These are phyloP conservation scores for Coemansia sp. DNA, from an alignment of 371 early-diverging fungal species.

Conservation along the genomic window DNA sequence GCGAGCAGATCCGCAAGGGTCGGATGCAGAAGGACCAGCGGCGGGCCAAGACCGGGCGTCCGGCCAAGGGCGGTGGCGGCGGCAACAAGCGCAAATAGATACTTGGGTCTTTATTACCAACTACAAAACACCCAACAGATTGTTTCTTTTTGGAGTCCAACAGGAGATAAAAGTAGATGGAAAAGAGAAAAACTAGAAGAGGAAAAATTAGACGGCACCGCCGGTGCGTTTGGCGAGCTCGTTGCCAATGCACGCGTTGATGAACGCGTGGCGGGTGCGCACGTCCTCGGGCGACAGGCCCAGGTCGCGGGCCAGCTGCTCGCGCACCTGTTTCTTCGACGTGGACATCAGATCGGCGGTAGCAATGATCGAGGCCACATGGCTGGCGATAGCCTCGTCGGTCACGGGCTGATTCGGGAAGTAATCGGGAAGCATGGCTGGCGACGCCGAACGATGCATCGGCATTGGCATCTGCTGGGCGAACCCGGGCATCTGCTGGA, in stretches of 20 bases:
- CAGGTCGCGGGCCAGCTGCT: conserved; percentile 59
- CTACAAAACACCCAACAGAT: too few relatives aligned
- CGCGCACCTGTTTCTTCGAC: conserved; percentile 76
- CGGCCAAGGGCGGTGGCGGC: conserved; percentile 30
- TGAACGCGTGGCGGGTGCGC: conserved; percentile 68
- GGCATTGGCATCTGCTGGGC: neutral
- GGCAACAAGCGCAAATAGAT: conserved; percentile 40
- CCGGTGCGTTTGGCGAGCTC: conserved; percentile 45
- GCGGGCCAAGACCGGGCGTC: conserved; percentile 62
- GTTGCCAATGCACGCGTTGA: conserved; percentile 76
- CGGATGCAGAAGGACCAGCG: conserved; percentile 67
- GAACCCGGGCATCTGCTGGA: conserved; percentile 11
- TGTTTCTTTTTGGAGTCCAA: too few relatives aligned
- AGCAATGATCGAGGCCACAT: conserved; percentile 39
- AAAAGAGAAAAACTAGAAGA: neutral
- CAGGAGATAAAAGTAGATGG: neutral
- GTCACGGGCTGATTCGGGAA: conserved; percentile 20
- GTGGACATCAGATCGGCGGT: conserved; percentile 81
- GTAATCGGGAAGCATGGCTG: conserved; percentile 36
- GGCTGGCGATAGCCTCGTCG: conserved; percentile 37
- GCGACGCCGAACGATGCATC: conserved; percentile 33
- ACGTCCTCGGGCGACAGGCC: conserved; percentile 64
- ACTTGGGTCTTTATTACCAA: neutral
- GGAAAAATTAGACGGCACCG: neutral
- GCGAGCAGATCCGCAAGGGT: conserved; percentile 82